Evolutionary conservation across 495 filamentous ascomycete genomes (phyloP).

Genomic region (Trichocladium uniseriatum): DNA sequence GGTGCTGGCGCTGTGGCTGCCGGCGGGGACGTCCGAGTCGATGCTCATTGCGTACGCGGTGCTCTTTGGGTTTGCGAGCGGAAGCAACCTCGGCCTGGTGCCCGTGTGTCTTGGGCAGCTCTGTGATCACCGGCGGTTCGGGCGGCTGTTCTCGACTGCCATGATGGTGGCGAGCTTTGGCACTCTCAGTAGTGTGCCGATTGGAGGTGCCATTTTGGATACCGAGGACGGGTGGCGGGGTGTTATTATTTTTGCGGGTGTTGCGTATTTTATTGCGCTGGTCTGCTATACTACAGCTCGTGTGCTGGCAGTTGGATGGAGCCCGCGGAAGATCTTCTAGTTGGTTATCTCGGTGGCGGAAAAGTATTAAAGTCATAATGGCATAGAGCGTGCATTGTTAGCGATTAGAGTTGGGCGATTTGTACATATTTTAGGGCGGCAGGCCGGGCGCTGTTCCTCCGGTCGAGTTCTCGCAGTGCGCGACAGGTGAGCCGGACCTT

Average conservation of each 20-base stretch:
- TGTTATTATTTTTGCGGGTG: conserved; percentile 57
- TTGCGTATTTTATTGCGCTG: conserved; percentile 52
- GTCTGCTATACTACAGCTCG: conserved; percentile 54
- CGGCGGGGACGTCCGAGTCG: conserved; percentile 48
- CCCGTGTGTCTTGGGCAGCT: conserved; percentile 89
- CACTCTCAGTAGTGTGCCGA: conserved; percentile 77
- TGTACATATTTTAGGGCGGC: too few species aligned
- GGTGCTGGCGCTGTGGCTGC: conserved; percentile 74
- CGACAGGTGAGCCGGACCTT: too few species aligned
- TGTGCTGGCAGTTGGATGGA: conserved; percentile 60
- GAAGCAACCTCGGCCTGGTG: conserved; percentile 74
- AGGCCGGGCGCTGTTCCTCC: too few species aligned
- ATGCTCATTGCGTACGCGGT: conserved; percentile 63
- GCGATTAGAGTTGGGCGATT: too few species aligned
- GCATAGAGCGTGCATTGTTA: too few species aligned
- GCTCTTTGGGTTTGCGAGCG: conserved; percentile 77
- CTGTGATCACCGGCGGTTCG: conserved; percentile 78
- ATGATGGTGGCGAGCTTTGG: conserved; percentile 88
- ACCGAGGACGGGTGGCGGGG: conserved; percentile 49
- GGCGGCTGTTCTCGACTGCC: conserved; percentile 73
- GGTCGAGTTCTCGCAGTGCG: too few species aligned
- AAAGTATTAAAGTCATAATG: too few species aligned
- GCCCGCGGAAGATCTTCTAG: conserved; percentile 40
- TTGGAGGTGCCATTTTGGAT: conserved; percentile 65
- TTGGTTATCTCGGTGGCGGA: too few species aligned